Evolutionary conservation across 129 eudicot genomes (phyloP).

Genomic region (Escallonia rubra): DNA sequence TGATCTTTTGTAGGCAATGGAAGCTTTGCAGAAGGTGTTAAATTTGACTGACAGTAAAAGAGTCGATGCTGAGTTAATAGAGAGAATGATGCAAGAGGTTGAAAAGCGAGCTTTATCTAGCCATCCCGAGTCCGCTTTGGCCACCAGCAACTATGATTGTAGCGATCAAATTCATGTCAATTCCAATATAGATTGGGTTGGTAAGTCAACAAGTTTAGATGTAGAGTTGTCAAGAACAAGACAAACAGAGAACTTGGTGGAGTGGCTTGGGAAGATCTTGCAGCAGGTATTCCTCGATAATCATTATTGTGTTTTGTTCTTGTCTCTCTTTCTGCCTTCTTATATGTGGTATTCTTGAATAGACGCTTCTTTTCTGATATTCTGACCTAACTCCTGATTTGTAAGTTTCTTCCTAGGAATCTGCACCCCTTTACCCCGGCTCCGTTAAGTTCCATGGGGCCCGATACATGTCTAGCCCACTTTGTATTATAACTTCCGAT

Average conservation of each 20-base stretch:
- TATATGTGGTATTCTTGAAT: not conserved
- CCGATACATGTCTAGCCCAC: no score
- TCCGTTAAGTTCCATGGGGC: no score
- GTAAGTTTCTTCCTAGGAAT: no score
- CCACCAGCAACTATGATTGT: not conserved
- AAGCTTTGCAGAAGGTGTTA: constrained; percentile 66
- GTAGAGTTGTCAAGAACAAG: constrained; percentile 25
- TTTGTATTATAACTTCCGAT: no score
- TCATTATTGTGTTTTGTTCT: not conserved
- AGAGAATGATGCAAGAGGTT: constrained; percentile 48
- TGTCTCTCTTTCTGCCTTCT: not conserved
- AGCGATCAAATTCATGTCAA: not conserved
- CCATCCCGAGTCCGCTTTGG: constrained; percentile 5
- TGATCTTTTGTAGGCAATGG: constrained; percentile 43
- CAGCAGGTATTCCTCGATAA: constrained; percentile 28
- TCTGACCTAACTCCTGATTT: no score
- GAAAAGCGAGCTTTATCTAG: constrained; percentile 37
- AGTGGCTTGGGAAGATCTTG: constrained; percentile 59
- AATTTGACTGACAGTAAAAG: constrained; percentile 57
- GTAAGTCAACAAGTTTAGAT: constrained; percentile 10
- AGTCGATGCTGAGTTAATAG: constrained; percentile 44
- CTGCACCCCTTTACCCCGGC: no score
- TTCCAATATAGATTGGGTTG: constrained; percentile 12
- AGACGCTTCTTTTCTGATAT: no score
- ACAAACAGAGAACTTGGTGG: constrained; percentile 51